Evolutionary conservation across 2,329 filamentous ascomycete genomes (phyloP).

Genomic region (Monosporascus sp.): DNA sequence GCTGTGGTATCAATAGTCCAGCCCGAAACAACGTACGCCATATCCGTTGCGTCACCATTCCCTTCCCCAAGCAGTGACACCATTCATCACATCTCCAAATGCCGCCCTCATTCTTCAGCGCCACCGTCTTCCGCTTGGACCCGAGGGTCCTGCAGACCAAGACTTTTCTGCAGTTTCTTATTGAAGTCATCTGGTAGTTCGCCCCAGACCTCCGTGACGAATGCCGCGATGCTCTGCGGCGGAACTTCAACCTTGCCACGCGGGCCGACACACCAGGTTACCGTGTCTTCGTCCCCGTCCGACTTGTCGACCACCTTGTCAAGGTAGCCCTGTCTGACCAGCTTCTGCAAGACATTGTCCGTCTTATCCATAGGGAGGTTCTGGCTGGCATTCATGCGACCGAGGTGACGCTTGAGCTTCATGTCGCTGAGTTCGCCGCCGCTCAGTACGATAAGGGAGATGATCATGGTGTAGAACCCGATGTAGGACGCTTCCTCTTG

Average conservation of each 20-base stretch:
- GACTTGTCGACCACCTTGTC: constrained; percentile 64
- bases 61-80: neutral
- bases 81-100: constrained; percentile 1
- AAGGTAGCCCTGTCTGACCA: constrained; percentile 81
- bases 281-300: constrained; percentile 63
- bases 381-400: constrained; percentile 68
- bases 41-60: neutral
- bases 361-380: constrained; percentile 73
- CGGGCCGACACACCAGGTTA: constrained; percentile 80
- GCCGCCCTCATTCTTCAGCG: constrained; percentile 12
- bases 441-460: constrained; percentile 70
- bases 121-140: constrained; percentile 11
- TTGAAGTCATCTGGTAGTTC: constrained; percentile 49
- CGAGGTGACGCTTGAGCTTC: constrained; percentile 71
- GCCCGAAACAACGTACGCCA: neutral
- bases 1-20: neutral
- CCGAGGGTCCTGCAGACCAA: constrained; percentile 43
- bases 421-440: constrained; percentile 70
- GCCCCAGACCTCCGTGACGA: constrained; percentile 60
- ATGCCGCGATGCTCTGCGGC: constrained; percentile 64
- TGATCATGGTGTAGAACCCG: constrained; percentile 73
- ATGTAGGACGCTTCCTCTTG: constrained; percentile 73
- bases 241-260: constrained; percentile 83
- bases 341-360: constrained; percentile 65
- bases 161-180: constrained; percentile 54